phyloP scores from a whole-genome alignment of 75 land plant species.

The Picea glauca region DNA sequence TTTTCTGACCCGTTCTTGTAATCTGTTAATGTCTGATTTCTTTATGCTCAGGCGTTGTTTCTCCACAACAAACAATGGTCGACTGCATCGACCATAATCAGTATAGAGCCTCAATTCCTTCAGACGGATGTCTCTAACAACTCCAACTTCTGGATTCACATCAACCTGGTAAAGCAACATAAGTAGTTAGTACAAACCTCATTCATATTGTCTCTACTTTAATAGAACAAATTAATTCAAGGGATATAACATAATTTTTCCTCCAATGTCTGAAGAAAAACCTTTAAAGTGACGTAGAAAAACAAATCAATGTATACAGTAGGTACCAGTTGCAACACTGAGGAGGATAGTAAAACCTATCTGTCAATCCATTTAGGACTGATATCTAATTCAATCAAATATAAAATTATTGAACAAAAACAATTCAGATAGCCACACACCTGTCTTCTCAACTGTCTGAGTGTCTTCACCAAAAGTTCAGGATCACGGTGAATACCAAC shows the following conservation, averaged over 20 bases:
- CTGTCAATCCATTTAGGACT: no score
- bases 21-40: constrained; percentile 74
- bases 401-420: no score
- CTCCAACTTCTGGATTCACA: constrained; percentile 99
- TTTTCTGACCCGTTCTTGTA: constrained; percentile 75
- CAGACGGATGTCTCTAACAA: constrained; percentile 88
- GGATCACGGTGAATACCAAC: constrained; percentile 99
- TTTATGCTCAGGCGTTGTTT: constrained; percentile 90
- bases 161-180: constrained; percentile 64
- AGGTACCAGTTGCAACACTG: no score
- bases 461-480: constrained; percentile 87
- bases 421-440: constrained; percentile 20
- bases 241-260: background rate
- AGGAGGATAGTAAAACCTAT: no score
- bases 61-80: constrained; percentile 97
- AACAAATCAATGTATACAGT: background rate
- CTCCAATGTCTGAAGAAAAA: background rate
- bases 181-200: background rate
- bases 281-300: background rate
- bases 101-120: constrained; percentile 93
- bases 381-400: no score
- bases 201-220: background rate
- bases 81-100: constrained; percentile 99
- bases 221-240: no score
- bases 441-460: constrained; percentile 86